A percentile compares a stretch with the other conserved stretches of the same genome.
phyloP scores from a whole-genome alignment of 148 eudicot species.

The Cornus suecica region DNA sequence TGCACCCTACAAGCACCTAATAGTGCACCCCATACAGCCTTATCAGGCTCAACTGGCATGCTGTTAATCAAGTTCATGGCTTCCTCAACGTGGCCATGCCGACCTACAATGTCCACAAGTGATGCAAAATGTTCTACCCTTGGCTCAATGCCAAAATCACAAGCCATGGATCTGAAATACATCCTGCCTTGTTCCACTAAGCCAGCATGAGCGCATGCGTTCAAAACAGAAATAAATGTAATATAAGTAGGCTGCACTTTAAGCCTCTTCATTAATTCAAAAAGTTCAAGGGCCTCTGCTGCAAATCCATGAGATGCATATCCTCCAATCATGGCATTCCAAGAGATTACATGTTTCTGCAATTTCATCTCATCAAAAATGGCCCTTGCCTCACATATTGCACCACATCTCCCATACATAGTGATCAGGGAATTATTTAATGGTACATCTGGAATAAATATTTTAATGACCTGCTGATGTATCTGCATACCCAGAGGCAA shows the following conservation, averaged over 20 bases:
- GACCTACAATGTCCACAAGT: conserved; percentile 44
- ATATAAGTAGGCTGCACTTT: conserved; percentile 40
- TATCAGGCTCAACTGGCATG: conserved; percentile 41
- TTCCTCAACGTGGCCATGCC: conserved; percentile 45
- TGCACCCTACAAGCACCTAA: conserved; percentile 53
- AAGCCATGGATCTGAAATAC: conserved; percentile 44
- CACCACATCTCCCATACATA: conserved; percentile 65
- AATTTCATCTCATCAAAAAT: conserved; percentile 43
- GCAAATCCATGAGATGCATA: conserved; percentile 57
- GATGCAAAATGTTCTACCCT: conserved; percentile 44
- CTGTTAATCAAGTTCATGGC: conserved; percentile 41
- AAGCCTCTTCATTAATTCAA: conserved; percentile 37
- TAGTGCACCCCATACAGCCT: conserved; percentile 53
- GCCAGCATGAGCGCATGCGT: conserved; percentile 57
- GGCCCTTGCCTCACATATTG: conserved; percentile 33
- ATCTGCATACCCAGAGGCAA: conserved; percentile 45
- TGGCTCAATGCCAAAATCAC: conserved; percentile 50
- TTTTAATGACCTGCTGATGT: conserved; percentile 44
- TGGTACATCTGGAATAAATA: conserved; percentile 38
- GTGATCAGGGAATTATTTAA: conserved; percentile 50
- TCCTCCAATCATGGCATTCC: conserved; percentile 64
- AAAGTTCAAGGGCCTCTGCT: conserved; percentile 39
- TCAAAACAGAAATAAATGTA: conserved; percentile 51
- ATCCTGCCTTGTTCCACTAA: conserved; percentile 35
- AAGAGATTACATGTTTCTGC: conserved; percentile 41